Percentiles rank a stretch among this genome's conserved stretches.
phyloP scores from a whole-genome alignment of 441 rosid genomes.

The Adansonia madagascariensis region DNA sequence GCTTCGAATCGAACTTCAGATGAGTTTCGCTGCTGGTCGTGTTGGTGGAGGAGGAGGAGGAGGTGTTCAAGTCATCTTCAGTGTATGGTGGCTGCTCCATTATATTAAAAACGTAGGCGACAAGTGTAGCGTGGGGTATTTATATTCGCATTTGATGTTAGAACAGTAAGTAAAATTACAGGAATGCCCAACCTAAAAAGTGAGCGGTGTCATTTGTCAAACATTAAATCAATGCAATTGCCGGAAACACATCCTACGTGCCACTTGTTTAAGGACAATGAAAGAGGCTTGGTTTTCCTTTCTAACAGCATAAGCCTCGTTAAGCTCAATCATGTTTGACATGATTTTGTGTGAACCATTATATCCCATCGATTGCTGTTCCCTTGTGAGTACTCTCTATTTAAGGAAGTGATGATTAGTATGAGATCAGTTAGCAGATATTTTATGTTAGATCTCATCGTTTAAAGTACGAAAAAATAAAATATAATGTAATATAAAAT shows the following conservation, averaged over 20 bases:
- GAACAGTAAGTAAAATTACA: constrained; percentile 24
- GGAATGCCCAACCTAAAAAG: constrained; percentile 21
- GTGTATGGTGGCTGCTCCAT: constrained; percentile 54
- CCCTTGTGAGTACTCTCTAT: too few species aligned
- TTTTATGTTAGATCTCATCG: too few species aligned
- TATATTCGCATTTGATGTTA: constrained; percentile 20
- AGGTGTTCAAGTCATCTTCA: constrained; percentile 41
- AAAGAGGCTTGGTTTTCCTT: neutral
- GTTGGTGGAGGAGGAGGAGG: constrained; percentile 16
- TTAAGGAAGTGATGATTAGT: neutral
- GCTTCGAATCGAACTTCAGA: constrained; percentile 16
- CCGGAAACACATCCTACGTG: too few species aligned
- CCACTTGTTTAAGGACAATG: neutral
- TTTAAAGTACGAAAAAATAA: too few species aligned
- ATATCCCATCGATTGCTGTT: too few species aligned
- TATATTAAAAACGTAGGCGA: constrained; percentile 24
- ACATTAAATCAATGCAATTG: neutral
- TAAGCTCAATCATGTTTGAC: neutral
- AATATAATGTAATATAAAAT: too few species aligned
- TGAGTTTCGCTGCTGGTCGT: constrained; percentile 26
- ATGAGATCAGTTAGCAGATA: too few species aligned
- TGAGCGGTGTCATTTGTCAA: neutral
- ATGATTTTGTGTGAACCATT: neutral
- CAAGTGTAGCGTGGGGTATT: constrained; percentile 18
- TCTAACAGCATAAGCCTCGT: neutral